These are phyloP conservation scores for Drosera capensis DNA, from an alignment of 148 eudicot species.

Conservation along the genomic window DNA sequence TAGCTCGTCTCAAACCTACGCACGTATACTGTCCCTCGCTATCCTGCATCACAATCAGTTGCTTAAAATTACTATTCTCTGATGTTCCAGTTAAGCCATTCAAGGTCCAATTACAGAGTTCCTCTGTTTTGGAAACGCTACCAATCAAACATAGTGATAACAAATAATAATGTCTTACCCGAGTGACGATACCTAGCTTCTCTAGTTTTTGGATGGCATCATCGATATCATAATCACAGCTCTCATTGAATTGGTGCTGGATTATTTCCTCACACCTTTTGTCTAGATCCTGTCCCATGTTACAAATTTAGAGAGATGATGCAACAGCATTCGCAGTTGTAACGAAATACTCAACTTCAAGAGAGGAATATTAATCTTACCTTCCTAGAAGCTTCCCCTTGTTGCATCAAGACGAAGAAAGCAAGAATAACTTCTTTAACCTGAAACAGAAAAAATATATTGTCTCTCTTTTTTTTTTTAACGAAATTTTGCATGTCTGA, in stretches of 20 bases:
- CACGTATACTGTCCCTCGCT: too few species aligned
- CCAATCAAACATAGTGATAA: too few species aligned
- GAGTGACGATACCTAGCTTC: slow-evolving; percentile 74
- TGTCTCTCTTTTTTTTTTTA: too few species aligned
- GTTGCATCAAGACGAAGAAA: slow-evolving; percentile 88
- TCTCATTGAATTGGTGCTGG: slow-evolving; percentile 71
- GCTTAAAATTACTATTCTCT: too few species aligned
- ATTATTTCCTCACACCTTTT: slow-evolving; percentile 65
- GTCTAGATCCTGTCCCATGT: slow-evolving; percentile 68
- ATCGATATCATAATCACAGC: slow-evolving; percentile 86
- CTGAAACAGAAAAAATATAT: slow-evolving; percentile 26
- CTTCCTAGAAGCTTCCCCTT: slow-evolving; percentile 79
- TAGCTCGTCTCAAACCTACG: too few species aligned
- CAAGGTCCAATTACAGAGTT: too few species aligned
- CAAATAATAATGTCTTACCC: too few species aligned
- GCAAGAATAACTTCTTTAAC: slow-evolving; percentile 86
- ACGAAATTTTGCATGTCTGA: too few species aligned
- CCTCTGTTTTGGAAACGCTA: too few species aligned
- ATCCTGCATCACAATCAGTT: too few species aligned
- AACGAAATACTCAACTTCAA: neutral
- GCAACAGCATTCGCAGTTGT: neutral
- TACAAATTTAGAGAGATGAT: neutral
- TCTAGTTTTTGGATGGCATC: slow-evolving; percentile 82
- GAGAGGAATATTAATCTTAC: slow-evolving; percentile 15
- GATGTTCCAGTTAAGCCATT: too few species aligned